Conservation (phyloP, 2,329 filamentous ascomycete genomes). For the Cadophora malorum region DNA sequence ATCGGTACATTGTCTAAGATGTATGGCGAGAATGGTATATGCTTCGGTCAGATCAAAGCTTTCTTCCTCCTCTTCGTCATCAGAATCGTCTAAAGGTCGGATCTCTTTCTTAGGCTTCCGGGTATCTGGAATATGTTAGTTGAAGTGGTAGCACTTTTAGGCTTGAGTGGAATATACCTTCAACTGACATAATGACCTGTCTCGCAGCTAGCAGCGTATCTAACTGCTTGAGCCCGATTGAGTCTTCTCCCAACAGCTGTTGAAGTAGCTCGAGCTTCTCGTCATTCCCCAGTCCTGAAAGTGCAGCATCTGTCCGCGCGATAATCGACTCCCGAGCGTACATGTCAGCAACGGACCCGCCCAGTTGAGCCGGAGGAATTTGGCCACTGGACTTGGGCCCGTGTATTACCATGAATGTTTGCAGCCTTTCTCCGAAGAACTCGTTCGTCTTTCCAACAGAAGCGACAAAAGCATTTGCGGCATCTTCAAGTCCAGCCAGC, state of each 20-base stretch:
- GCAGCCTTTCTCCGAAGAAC: constrained; percentile 32
- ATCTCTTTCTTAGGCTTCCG: constrained; percentile 23
- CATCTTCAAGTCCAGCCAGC: constrained; percentile 28
- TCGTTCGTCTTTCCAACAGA: constrained; percentile 23
- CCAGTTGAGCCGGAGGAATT: constrained; percentile 13
- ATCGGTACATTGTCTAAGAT: constrained; percentile 36
- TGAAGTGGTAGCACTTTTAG: not conserved
- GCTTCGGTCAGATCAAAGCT: constrained; percentile 37
- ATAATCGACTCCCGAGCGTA: constrained; percentile 36
- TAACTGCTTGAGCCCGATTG: constrained; percentile 24
- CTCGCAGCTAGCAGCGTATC: constrained; percentile 40
- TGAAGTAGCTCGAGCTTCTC: constrained; percentile 38
- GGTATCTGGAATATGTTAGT: constrained; percentile 33
- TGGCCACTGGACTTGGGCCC: constrained; percentile 10
- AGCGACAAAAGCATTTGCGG: constrained; percentile 27
- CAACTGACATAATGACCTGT: constrained; percentile 39
- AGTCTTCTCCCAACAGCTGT: constrained; percentile 30
- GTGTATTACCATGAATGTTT: constrained; percentile 37
- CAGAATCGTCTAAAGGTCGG: constrained; percentile 9
- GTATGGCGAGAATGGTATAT: constrained; percentile 38
- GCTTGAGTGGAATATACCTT: constrained; percentile 34
- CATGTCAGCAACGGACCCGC: constrained; percentile 32
- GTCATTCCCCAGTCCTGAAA: constrained; percentile 30
- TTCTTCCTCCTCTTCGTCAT: constrained; percentile 27
- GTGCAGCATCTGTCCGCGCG: constrained; percentile 28